Evolutionary conservation across 176 grass and related monocot genomes (phyloP), one percentile per base, ranked within the genome.

Genomic region (Phoenix roebelenii): DNA sequence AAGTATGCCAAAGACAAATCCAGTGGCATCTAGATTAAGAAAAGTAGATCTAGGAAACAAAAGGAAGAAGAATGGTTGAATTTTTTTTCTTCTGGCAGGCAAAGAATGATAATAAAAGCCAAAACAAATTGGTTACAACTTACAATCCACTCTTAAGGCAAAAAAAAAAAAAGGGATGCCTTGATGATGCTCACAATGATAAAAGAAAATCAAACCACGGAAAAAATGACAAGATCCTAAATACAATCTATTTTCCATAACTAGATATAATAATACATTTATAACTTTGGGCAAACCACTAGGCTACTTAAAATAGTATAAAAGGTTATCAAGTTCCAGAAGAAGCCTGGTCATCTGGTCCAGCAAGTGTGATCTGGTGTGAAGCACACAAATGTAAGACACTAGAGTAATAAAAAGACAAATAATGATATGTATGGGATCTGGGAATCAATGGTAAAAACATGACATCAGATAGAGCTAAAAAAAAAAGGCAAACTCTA

Each of bases 311-410:
- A 16, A 28, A 9, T 60, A 32, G 14, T 2, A 18, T n/a, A 60
- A 60, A 15, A 18, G 0, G 9, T 29, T 17, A 32, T 60, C 58
- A 14, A 28, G 3, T 69, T 80, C 60, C 77, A 69, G 73, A 67
- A 7, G 83, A 70, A 63, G 65, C 71, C 23, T 76, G 70, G 74
- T 86, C 78, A 3, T 74, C 74, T 78, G 83, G 83, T 12, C 83
- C 83, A 12, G 78, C 74, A 63, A 86, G 83, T 54, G 82, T 71
- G 74, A 86, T 86, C 83, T 86, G 83, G 39, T 70, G 35, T 14
- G 55, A 26, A 44, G 23, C 0, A 49, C 51, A 75, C 18, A 0
- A 24, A 4, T 1, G 32, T 18, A 15, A 5, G 24, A 15, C 44
- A 20, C 25, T 1, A 25, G 17, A 5, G 35, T 0, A 4, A 61